These are phyloP conservation scores for Arachis stenosperma DNA, from an alignment of 306 rosid species.

Conservation along the genomic window DNA sequence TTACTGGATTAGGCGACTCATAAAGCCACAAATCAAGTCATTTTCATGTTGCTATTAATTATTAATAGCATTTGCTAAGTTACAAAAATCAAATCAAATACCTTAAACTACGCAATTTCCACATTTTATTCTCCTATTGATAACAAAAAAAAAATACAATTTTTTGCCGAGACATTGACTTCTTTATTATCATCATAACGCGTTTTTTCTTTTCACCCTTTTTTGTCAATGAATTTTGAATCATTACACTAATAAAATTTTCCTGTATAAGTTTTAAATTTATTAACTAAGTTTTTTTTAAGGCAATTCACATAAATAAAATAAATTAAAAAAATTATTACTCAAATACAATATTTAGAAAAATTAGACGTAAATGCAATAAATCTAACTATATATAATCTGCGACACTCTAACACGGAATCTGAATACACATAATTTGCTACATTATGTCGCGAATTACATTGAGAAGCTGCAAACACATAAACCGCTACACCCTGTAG, in stretches of 20 bases:
- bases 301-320: no score
- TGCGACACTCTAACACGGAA: no score
- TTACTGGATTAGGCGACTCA: slow-evolving; percentile 28
- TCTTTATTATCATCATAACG: not conserved
- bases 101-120: not conserved
- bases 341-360: no score
- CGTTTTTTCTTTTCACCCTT: not conserved
- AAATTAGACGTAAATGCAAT: no score
- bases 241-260: not conserved
- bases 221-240: not conserved
- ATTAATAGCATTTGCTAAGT: slow-evolving; percentile 28
- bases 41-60: slow-evolving; percentile 9
- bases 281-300: not conserved
- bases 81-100: not conserved
- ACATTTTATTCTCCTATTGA: not conserved
- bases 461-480: no score
- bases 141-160: not conserved
- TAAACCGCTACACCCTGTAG: no score
- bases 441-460: no score
- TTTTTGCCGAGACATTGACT: not conserved
- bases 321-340: no score
- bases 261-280: not conserved
- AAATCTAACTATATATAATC: no score
- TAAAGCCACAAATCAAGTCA: slow-evolving; percentile 31
- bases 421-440: no score